Conservation (phyloP, 345 rosid genomes). For the Jatropha curcas region DNA sequence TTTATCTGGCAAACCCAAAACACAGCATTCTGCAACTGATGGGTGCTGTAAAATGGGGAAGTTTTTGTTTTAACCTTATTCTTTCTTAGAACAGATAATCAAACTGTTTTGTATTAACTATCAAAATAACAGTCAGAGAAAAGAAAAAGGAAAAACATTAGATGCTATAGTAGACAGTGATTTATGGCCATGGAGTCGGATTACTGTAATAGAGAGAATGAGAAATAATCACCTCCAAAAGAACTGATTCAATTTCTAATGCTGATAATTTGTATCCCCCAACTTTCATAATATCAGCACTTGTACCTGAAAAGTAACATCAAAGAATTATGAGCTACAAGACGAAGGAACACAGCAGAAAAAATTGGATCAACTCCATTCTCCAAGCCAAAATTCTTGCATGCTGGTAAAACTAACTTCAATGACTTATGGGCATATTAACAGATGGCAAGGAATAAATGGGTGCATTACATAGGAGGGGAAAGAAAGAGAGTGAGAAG, state of each 20-base stretch:
- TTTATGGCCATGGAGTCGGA: not conserved
- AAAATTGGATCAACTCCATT: not conserved
- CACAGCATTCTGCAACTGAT: conserved; percentile 79
- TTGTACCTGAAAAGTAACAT: conserved; percentile 55
- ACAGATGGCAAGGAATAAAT: not conserved
- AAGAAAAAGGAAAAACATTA: not conserved
- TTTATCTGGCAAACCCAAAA: conserved; percentile 84
- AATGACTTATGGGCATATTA: not conserved
- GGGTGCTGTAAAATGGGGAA: conserved; percentile 64
- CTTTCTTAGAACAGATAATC: not conserved
- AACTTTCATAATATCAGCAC: conserved; percentile 95
- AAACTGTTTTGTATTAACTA: not conserved
- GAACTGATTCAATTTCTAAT: conserved; percentile 85
- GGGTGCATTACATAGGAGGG: not conserved
- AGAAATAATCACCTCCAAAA: conserved; percentile 62
- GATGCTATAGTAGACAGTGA: not conserved
- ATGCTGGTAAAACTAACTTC: not conserved
- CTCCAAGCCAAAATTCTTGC: not conserved
- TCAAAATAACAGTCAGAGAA: not conserved
- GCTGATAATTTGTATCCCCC: conserved; percentile 98
- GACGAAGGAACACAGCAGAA: not conserved
- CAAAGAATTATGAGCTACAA: conserved; percentile 1
- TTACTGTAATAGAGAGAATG: not conserved
- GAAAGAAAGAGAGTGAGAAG: not conserved
- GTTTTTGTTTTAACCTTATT: conserved; percentile 7